Evolutionary conservation across 441 rosid genomes (phyloP).

Genomic region (Daphne laureola): DNA sequence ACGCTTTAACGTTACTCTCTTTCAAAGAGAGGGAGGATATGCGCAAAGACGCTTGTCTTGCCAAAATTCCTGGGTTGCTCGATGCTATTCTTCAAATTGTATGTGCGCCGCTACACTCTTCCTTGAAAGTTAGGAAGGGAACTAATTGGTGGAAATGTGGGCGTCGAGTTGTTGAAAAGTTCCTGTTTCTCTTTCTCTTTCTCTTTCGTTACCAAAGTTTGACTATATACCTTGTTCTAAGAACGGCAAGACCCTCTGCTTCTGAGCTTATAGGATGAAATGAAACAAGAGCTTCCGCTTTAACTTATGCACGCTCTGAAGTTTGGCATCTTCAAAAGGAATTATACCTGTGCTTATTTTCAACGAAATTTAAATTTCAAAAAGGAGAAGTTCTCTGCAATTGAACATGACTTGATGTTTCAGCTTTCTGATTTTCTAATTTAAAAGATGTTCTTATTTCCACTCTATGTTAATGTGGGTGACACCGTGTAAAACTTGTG

Average conservation of each 20-base stretch:
- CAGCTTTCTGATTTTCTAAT: background rate
- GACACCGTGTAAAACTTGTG: conserved; percentile 8
- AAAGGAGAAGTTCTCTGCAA: no score
- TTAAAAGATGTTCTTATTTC: no score
- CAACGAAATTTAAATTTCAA: no score
- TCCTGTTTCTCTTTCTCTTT: no score
- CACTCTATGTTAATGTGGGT: background rate
- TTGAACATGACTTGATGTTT: background rate
- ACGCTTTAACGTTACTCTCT: conserved; percentile 82
- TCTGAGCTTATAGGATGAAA: no score
- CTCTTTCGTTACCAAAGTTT: no score
- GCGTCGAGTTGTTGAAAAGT: background rate
- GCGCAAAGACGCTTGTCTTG: conserved; percentile 73
- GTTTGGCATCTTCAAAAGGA: no score
- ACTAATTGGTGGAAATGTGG: background rate
- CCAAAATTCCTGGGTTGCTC: conserved; percentile 84
- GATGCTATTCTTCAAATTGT: conserved; percentile 91
- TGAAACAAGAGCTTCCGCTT: no score
- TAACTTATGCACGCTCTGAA: no score
- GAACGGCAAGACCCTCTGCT: no score
- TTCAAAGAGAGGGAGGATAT: conserved; percentile 87
- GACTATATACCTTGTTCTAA: no score
- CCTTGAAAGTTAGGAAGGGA: background rate
- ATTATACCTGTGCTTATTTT: no score
- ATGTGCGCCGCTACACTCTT: conserved; percentile 14